Evolutionary conservation across 2,329 filamentous ascomycete species (phyloP).

Genomic region (Apiospora arundinis): DNA sequence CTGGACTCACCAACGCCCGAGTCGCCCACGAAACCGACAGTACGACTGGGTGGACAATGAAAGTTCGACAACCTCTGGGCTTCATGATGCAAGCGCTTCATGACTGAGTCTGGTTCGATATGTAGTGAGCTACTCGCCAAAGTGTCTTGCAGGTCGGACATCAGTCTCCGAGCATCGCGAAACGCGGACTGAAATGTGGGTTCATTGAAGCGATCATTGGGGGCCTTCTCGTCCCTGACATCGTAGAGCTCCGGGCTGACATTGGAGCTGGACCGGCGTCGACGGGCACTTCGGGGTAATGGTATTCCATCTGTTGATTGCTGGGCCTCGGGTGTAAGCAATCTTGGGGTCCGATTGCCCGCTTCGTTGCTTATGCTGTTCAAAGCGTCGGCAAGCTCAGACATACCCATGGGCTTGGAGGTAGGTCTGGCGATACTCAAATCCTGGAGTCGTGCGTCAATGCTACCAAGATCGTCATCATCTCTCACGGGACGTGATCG

Average conservation of each 20-base stretch:
- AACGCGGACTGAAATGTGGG: constrained; percentile 44
- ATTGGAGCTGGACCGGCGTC: constrained; percentile 26
- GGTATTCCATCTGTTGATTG: neutral
- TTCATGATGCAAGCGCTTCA: constrained; percentile 31
- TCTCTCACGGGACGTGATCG: neutral
- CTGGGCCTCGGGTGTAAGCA: neutral
- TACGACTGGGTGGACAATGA: neutral
- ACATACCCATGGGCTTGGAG: neutral
- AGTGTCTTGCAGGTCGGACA: constrained; percentile 38
- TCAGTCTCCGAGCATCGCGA: constrained; percentile 40
- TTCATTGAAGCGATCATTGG: constrained; percentile 44
- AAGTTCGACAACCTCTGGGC: neutral
- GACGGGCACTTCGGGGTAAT: neutral
- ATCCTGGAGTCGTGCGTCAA: neutral
- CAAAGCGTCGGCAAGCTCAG: neutral
- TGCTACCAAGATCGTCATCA: neutral
- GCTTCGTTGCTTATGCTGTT: neutral
- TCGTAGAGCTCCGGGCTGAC: constrained; percentile 18
- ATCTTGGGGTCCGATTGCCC: neutral
- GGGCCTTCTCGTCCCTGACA: constrained; percentile 40
- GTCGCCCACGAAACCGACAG: constrained; percentile 11
- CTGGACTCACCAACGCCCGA: neutral
- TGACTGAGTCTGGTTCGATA: constrained; percentile 45
- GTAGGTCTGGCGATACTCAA: neutral
- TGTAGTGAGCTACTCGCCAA: constrained; percentile 45